Percentiles rank a stretch among this genome's conserved stretches.
These are phyloP conservation scores for Pythium brassicae DNA, from an alignment of 352 stramenopile species.

Conservation along the genomic window DNA sequence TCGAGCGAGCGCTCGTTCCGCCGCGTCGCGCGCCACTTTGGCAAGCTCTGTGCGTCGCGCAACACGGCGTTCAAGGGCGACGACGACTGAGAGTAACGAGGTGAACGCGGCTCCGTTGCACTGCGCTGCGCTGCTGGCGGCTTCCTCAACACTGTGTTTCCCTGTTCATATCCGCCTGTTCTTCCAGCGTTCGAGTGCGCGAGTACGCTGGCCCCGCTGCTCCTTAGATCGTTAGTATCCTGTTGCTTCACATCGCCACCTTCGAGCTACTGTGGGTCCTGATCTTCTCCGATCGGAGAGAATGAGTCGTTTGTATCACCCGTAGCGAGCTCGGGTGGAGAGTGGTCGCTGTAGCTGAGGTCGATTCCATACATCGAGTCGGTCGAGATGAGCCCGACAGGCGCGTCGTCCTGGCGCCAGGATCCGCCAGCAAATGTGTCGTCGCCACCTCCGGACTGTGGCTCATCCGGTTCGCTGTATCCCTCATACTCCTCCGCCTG, in stretches of 20 bases:
- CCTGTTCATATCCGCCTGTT: background rate
- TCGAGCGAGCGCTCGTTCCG: slow-evolving; percentile 68
- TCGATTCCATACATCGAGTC: slow-evolving; percentile 58
- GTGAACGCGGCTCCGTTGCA: background rate
- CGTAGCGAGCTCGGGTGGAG: slow-evolving; percentile 1
- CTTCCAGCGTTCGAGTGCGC: too few species aligned
- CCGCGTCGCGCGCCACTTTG: slow-evolving; percentile 72
- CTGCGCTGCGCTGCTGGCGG: slow-evolving; percentile 11
- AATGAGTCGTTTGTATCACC: slow-evolving; percentile 2
- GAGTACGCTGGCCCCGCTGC: too few species aligned
- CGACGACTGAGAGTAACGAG: slow-evolving; percentile 22
- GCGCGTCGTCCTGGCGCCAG: background rate
- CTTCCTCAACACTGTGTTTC: background rate
- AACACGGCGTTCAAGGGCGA: slow-evolving; percentile 45
- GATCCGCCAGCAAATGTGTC: background rate
- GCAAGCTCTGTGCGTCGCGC: slow-evolving; percentile 72
- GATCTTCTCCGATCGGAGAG: slow-evolving; percentile 4
- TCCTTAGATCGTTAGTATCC: too few species aligned
- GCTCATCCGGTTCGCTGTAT: background rate
- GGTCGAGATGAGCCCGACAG: slow-evolving; percentile 29
- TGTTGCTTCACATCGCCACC: background rate
- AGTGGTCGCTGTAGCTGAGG: slow-evolving; percentile 20
- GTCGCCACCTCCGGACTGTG: background rate
- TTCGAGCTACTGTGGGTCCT: background rate
- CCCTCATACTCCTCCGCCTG: background rate